Base-by-base conservation (phyloP, 208 protist species). In the Leishmania lainsoni region DNA sequence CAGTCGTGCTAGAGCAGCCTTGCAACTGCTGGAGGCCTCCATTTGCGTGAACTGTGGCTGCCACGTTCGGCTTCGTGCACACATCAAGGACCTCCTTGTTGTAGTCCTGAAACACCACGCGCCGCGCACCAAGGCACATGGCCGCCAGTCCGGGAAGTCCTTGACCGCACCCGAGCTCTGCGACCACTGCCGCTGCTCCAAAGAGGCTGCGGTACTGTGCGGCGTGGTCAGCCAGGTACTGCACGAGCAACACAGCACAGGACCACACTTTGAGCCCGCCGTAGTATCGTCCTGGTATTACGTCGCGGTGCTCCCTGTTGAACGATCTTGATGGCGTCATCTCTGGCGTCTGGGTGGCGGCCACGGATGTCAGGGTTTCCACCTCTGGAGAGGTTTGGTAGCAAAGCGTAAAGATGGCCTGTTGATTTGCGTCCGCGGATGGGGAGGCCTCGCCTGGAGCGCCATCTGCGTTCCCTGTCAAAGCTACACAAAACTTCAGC, bases 201-300 rank as follows among this genome's bases (percentile, higher is more conserved):
- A 79, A 70, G 65, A 83, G 52, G 68, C 73, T 32, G 22, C 58
- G 73, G 68, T 87, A 92, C 9, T 83, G 63, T n/a, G 35, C 65
- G 6, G 75, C 80, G 78, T 95, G 89, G 49, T 76, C 70, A 65
- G 85, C 75, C 26, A 98, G 85, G 84, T 93, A 94, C 48, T 85
- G 73, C 6, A 77, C 83, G 48, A 94, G 87, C 81, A 92, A 79
- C 1, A 89, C 83, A 20, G 94, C 93, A 82, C 95, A 98, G 48
- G 95, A 98, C 93, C 95, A 98, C 59, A 98, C 91, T 75, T 96
- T 98, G 5, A 98, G 87, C 3, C 95, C 93, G 26, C 95, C 95
- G 80, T 97, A 97, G 84, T 98, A 98, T 45, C 83, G 86, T 5
- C 95, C 95, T 2, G 93, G 91, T 78, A 98, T 86, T 73, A 98